These are phyloP conservation scores for Fusarium domesticum DNA, from an alignment of 2,329 filamentous ascomycete species.

Conservation along the genomic window DNA sequence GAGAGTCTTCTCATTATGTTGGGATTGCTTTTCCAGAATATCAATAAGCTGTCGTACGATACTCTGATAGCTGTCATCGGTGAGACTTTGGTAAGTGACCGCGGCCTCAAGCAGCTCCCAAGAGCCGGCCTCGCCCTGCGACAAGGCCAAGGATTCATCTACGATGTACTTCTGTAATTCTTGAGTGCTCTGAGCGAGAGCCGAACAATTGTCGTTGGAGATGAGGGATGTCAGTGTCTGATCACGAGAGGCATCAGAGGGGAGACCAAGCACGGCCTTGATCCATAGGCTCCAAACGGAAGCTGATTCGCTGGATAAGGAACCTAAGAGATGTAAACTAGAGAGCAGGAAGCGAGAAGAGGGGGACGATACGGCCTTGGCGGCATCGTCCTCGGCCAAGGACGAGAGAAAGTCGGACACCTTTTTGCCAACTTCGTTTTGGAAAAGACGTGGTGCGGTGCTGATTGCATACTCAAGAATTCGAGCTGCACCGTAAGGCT, in stretches of 20 bases:
- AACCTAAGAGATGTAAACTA: conserved; percentile 57
- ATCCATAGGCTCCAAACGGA: conserved; percentile 46
- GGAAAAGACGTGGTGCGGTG: conserved; percentile 42
- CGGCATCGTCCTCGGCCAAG: conserved; percentile 55
- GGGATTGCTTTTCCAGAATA: conserved; percentile 31
- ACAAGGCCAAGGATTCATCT: conserved; percentile 38
- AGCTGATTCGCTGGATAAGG: conserved; percentile 39
- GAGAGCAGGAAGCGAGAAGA: conserved; percentile 66
- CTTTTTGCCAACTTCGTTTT: conserved; percentile 27
- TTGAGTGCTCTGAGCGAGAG: conserved; percentile 38
- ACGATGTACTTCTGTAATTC: conserved; percentile 49
- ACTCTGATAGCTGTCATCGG: conserved; percentile 32
- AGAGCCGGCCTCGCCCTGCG: conserved; percentile 31
- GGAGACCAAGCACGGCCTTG: conserved; percentile 38
- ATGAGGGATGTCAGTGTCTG: conserved; percentile 45
- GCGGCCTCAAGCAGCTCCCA: conserved; percentile 51
- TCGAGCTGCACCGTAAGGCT: conserved; percentile 54
- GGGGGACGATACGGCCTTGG: conserved; percentile 62
- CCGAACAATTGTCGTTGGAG: conserved; percentile 40
- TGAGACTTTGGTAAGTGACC: conserved; percentile 42
- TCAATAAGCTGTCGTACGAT: conserved; percentile 37
- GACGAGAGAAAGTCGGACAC: conserved; percentile 44
- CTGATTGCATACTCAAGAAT: conserved; percentile 41
- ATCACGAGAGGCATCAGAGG: conserved; percentile 21
- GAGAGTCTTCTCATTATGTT: conserved; percentile 34